These are phyloP conservation scores for Lizonia empirigonia DNA, from an alignment of 2,329 filamentous ascomycete species.

Conservation along the genomic window DNA sequence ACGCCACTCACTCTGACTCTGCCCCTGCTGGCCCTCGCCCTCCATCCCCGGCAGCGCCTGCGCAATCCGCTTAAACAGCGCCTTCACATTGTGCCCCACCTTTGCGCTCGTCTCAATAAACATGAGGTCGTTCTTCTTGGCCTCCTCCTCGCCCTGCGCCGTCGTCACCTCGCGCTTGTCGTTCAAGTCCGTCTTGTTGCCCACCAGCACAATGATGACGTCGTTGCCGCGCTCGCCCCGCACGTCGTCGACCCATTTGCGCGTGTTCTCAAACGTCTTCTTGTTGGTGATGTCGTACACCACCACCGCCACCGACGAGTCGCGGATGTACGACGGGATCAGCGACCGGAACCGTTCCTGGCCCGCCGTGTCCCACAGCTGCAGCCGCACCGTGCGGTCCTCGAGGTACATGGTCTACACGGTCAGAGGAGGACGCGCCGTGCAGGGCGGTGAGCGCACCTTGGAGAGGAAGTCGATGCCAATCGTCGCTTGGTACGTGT, in stretches of 20 bases:
- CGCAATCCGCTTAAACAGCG: slow-evolving; percentile 95
- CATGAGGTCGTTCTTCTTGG: slow-evolving; percentile 97
- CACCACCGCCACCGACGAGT: slow-evolving; percentile 96
- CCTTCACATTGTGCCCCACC: slow-evolving; percentile 97
- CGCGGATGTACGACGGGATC: slow-evolving; percentile 98
- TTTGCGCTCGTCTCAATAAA: slow-evolving; percentile 99
- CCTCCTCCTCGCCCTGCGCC: slow-evolving; percentile 95
- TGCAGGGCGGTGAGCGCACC: slow-evolving; percentile 56
- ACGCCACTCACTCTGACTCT: slow-evolving; percentile 73
- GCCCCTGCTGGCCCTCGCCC: slow-evolving; percentile 77
- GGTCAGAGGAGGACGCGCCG: slow-evolving; percentile 17
- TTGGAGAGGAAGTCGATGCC: slow-evolving; percentile 99
- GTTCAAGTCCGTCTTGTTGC: slow-evolving; percentile 98
- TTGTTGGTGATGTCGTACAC: slow-evolving; percentile 98
- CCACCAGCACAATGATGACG: slow-evolving; percentile 97
- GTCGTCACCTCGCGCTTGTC: slow-evolving; percentile 98
- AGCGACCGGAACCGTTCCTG: slow-evolving; percentile 96
- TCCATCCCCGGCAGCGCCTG: slow-evolving; percentile 98
- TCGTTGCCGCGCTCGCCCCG: slow-evolving; percentile 95
- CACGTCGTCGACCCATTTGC: slow-evolving; percentile 99
- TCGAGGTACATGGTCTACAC: slow-evolving; percentile 96
- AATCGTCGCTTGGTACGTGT: slow-evolving; percentile 99
- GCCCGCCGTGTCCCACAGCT: slow-evolving; percentile 97
- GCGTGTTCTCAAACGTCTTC: slow-evolving; percentile 97
- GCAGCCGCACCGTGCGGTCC: slow-evolving; percentile 94